Evolutionary conservation across 768 basidiomycete species (phyloP), one percentile per base, ranked within the genome.

Genomic region (Megacollybia marginata): DNA sequence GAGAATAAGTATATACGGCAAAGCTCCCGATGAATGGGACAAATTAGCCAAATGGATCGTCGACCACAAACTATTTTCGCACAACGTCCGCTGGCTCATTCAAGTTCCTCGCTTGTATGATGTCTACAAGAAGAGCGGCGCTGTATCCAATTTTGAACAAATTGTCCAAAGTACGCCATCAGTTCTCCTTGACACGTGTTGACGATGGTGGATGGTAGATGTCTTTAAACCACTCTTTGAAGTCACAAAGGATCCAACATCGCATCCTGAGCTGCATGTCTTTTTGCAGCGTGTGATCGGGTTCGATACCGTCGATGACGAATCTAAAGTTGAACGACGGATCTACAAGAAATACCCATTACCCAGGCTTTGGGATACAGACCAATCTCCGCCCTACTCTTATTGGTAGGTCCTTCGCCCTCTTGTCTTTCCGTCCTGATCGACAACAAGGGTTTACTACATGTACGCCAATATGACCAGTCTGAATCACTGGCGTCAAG

Each of bases 261-360:
- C 79, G 2, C 95, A 98, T 59, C 96, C 95, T 0, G 94, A 98
- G 59, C 74, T 99, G 10, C 95, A 98, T 61, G 74, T 95, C 33
- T 94, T 99, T 71, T 70, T 99, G 33, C 93, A 96, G 65, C 84
- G 96, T 5, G 93, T 98, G 6, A 67, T 98, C 47, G 96, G 96
- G 5, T 96, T 99, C 60, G 96, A 98, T 59, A 93, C 87, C n/a
- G 96, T 99, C 18, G 96, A 99, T 57, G 96, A 99, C 58, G 96
- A 99, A 68, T 93, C 90, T 2, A 98, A 97, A 68, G 73, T 82
- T 0, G 96, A 99, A 65, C 73, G 92, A 49, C 74, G 96, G 23
- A 83, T 96, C 42, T 88, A 96, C 62, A 87, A 85, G 59, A 98
- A 96, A 63, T 96, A 89, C 70, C 94, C 94, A 0, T 91, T 87